These are phyloP conservation scores for Aspergillus incahuasiensis DNA, from an alignment of 495 filamentous ascomycete genomes.

Conservation along the genomic window DNA sequence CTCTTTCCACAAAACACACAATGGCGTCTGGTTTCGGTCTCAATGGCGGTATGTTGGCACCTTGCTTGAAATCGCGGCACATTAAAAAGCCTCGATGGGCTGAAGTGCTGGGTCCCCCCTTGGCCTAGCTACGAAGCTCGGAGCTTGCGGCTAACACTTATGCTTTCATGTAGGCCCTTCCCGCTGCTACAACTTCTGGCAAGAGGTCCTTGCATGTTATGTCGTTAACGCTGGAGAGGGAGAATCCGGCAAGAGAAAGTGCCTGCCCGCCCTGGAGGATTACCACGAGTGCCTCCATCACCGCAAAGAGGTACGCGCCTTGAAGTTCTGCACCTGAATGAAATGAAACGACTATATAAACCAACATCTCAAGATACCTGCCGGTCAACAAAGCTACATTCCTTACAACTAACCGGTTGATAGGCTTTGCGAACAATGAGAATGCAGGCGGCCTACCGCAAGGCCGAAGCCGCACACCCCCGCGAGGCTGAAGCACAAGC, in stretches of 20 bases:
- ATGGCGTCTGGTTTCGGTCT: constrained; percentile 84
- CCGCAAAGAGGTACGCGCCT: constrained; percentile 79
- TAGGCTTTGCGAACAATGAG: constrained; percentile 72
- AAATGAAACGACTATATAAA: neutral
- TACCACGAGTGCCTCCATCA: constrained; percentile 99
- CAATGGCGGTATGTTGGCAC: constrained; percentile 67
- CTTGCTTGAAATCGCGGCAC: neutral
- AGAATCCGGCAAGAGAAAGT: constrained; percentile 84
- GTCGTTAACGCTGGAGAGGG: constrained; percentile 73
- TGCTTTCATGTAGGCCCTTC: constrained; percentile 58
- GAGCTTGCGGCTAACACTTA: constrained; percentile 24
- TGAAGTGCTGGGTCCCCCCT: neutral
- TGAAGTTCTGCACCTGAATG: neutral
- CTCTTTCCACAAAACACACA: constrained; percentile 26
- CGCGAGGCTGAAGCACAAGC: constrained; percentile 71
- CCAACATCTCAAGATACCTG: neutral
- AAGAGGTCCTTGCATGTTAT: constrained; percentile 86
- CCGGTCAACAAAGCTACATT: neutral
- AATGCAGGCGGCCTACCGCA: constrained; percentile 84
- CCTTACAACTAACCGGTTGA: neutral
- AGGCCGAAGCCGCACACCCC: constrained; percentile 67
- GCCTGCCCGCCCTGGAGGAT: constrained; percentile 82
- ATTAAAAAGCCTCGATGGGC: constrained; percentile 3
- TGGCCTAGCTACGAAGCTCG: constrained; percentile 12
- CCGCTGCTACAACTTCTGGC: constrained; percentile 99